Base-by-base conservation (phyloP, 1,284 basidiomycete genomes). In the Wolfiporia cocos region DNA sequence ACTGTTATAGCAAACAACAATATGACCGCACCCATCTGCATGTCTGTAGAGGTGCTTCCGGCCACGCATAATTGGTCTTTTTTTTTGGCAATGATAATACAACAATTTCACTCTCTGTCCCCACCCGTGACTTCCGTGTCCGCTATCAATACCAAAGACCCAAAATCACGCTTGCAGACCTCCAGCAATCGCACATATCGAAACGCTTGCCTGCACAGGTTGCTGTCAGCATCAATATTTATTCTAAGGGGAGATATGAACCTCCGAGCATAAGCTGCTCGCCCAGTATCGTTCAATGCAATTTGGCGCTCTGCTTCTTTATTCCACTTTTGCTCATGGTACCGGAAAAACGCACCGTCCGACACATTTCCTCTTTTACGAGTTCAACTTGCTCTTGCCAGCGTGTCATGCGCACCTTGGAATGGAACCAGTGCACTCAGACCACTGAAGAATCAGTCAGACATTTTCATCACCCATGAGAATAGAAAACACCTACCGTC, bases 351-450 rank as follows among this genome's bases (percentile, higher is more conserved):
- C 49, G 43, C 3, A 50, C 11, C 20, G 37, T 37, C 17, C 46
- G 37, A 1, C 21, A 12, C 49, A 46, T 48, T 31, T 50, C 46
- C 19, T 48, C 49, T 15, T 28, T 14, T 2, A 50, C 33, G 11
- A 50, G 23, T 1, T 14, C 14, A 6, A 39, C 29, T 37, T 50
- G 41, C 29, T 48, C 49, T 5, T 34, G 2, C 49, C 49, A 50
- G 0, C 42, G 39, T n/a, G 17, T 12, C n/a, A 18, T 9, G 0
- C 45, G 21, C 1, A 47, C 46, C n/a, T 42, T 50, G 3, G 26
- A 35, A 11, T 44, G 39, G 38, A 50, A 50, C 49, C 49, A 50
- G 26, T 50, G 46, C 1, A 50, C 43, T 7, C 44, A 35, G 5
- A 37, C 21, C 9, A 32, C 46, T 50, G 26, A 9, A 30, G 24